Percentiles rank a stretch among this genome's conserved stretches.
These are phyloP conservation scores for Isatis lusitanica DNA, from an alignment of 441 rosid species.

Conservation along the genomic window DNA sequence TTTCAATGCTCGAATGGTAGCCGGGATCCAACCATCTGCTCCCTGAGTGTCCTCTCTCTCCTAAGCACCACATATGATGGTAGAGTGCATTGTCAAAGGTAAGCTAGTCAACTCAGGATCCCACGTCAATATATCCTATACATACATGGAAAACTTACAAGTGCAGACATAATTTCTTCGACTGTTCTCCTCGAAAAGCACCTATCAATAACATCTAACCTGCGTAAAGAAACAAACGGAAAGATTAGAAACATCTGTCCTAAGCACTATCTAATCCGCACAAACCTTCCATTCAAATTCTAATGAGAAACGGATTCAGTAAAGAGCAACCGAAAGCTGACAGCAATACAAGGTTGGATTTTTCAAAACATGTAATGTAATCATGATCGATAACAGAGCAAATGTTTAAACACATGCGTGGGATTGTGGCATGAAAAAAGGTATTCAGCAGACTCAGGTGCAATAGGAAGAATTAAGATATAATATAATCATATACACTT, in stretches of 20 bases:
- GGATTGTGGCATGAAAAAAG: constrained; percentile 6
- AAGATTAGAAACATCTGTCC: background rate
- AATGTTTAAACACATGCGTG: background rate
- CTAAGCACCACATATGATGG: constrained; percentile 40
- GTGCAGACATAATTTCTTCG: constrained; percentile 78
- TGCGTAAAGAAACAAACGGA: constrained; percentile 32
- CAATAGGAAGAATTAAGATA: background rate
- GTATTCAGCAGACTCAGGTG: background rate
- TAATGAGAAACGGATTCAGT: constrained; percentile 4
- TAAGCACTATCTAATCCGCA: background rate
- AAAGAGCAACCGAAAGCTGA: constrained; percentile 9
- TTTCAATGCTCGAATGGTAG: constrained; percentile 56
- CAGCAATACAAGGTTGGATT: constrained; percentile 2
- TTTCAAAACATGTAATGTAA: background rate
- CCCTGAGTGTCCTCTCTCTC: constrained; percentile 54
- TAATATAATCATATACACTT: constrained; percentile 28
- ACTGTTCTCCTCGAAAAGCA: constrained; percentile 80
- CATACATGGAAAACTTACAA: constrained; percentile 50
- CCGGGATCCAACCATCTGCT: constrained; percentile 63
- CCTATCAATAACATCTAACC: constrained; percentile 74
- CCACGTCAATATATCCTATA: background rate
- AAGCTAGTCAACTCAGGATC: background rate
- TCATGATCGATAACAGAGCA: constrained; percentile 6
- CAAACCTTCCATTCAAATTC: background rate
- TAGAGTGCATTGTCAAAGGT: constrained; percentile 16